Base-by-base conservation (phyloP, 495 filamentous ascomycete genomes). In the Penicillium atrosanguineum region DNA sequence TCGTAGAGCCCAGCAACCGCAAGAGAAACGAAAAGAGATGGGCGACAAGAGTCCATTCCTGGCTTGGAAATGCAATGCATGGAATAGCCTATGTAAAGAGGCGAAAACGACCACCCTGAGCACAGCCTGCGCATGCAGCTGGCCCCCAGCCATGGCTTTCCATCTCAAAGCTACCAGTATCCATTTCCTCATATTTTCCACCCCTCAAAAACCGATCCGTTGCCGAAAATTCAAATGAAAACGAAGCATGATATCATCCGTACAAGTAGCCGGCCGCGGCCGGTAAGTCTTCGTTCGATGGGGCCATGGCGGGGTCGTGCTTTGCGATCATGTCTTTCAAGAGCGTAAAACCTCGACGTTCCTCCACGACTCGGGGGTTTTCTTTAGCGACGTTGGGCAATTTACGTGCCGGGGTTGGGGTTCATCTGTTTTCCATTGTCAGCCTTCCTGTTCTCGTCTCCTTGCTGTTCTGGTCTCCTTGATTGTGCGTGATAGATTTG, bases 391-490 rank as follows among this genome's bases (percentile, higher is more conserved):
- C 34, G 46, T 50, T 59, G 49, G 34, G 48, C 55, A 58, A 58
- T 61, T 60, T 67, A 67, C 47, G 49, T 46, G 65, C 65, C 65
- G 62, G 69, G 69, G 64, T 72, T 72, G 59, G 69, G 65, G 68
- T 72, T 72, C 69, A 72, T 72, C 69, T 72, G 55, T 55, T 48
- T 52, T 36, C 20, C 44, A 20, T 26, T 50, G 60, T 69, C 54
- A 69, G 67, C 55, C 42, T 63, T 52, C 34, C 37, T 55, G 28
- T 41, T 34, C 45, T n/a, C n/a, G n/a, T n/a, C n/a, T n/a, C n/a
- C n/a, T n/a, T n/a, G n/a, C n/a, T 36, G 18, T 50, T 25, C 36
- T 23, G 19, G 18, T 48, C 16, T 47, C 26, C 16, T 7, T 21
- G 25, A 7, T 49, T 8, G 36, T 48, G 19, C 11, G 34, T 44